A percentile compares a stretch with the other conserved stretches of the same genome.
Conservation (phyloP, 371 early-diverging fungal species). For the Coemansia sp. region DNA sequence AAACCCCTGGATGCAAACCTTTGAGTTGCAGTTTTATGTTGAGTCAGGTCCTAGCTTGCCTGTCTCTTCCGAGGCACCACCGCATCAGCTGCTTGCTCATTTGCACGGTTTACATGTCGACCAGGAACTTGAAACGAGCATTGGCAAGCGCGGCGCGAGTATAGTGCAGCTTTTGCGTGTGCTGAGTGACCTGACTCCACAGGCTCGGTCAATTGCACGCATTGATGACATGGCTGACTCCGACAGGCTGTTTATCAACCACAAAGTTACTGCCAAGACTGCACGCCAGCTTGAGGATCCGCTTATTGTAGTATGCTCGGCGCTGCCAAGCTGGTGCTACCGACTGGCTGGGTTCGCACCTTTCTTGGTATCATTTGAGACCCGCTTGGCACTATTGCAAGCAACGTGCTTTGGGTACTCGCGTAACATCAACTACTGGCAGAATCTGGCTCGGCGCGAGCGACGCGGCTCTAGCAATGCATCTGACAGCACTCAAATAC, state of each 20-base stretch:
- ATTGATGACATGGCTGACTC: not conserved
- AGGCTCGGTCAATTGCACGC: not conserved
- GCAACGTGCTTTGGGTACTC: constrained; percentile 84
- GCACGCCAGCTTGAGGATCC: constrained; percentile 84
- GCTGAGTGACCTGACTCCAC: constrained; percentile 12
- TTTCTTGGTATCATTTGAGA: constrained; percentile 83
- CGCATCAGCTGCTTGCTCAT: not conserved
- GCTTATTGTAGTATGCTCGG: constrained; percentile 77
- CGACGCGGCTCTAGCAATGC: constrained; percentile 9
- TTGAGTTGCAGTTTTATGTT: constrained; percentile 25
- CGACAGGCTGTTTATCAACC: constrained; percentile 62
- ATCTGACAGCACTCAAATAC: constrained; percentile 20
- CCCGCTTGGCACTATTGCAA: constrained; percentile 74
- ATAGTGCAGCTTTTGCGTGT: constrained; percentile 34
- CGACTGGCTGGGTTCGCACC: constrained; percentile 65
- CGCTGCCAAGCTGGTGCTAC: constrained; percentile 77
- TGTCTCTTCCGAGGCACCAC: not conserved
- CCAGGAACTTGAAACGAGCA: not conserved
- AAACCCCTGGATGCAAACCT: constrained; percentile 23
- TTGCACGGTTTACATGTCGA: not conserved
- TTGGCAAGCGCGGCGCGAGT: constrained; percentile 14
- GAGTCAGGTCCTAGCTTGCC: constrained; percentile 12
- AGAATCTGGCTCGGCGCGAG: constrained; percentile 54
- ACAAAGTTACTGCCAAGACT: constrained; percentile 78
- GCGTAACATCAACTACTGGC: constrained; percentile 65